These are phyloP conservation scores for Neofusicoccum sp. DNA, from an alignment of 2,329 filamentous ascomycete genomes.

Conservation along the genomic window DNA sequence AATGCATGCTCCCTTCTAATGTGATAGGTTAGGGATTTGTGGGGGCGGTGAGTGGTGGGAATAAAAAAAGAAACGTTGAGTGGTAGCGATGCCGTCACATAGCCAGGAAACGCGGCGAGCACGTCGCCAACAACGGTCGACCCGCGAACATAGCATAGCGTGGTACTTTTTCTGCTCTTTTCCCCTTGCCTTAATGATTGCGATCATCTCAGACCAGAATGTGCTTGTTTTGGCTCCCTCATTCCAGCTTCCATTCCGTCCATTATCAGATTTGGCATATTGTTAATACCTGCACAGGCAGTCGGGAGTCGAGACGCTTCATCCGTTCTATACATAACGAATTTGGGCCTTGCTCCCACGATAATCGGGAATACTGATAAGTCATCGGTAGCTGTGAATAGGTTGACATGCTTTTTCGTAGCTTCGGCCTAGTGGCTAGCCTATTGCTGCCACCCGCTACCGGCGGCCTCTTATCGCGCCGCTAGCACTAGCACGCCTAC, in stretches of 20 bases:
- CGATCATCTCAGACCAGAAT: neutral
- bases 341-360: neutral
- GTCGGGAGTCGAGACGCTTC: too few relatives aligned
- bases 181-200: slow-evolving; percentile 11
- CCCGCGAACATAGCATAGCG: neutral
- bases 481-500: neutral
- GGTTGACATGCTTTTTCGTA: slow-evolving; percentile 16
- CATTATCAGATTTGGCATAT: neutral
- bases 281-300: too few relatives aligned
- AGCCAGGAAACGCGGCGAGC: neutral
- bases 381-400: neutral
- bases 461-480: slow-evolving; percentile 3
- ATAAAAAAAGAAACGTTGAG: too few relatives aligned
- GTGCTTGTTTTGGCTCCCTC: slow-evolving; percentile 7
- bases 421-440: slow-evolving; percentile 13
- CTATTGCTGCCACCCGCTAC: slow-evolving; percentile 1
- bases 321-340: too few relatives aligned
- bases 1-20: too few relatives aligned
- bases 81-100: neutral
- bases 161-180: neutral
- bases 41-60: too few relatives aligned
- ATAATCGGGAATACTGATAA: neutral
- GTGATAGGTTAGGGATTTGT: too few relatives aligned
- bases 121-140: neutral
- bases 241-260: neutral